phyloP scores from a whole-genome alignment of 1,284 basidiomycete genomes.

The Afroboletus lepidellus region DNA sequence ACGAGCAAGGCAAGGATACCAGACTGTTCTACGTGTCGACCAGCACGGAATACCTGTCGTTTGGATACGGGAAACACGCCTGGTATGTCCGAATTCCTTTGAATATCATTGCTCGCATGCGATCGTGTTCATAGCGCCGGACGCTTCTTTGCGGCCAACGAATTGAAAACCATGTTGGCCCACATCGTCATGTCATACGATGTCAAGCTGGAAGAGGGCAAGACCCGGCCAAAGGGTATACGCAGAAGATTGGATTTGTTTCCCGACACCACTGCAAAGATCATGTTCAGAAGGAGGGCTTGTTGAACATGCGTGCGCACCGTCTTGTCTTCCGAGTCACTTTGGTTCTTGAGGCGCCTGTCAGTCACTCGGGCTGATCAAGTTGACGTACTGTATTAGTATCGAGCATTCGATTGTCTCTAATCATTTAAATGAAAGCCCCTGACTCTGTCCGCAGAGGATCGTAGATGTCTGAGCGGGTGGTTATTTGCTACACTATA shows the following conservation, averaged over 20 bases:
- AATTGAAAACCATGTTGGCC: constrained; percentile 33
- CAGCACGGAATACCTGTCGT: constrained; percentile 4
- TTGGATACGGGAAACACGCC: constrained; percentile 6
- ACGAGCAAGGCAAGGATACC: constrained; percentile 7
- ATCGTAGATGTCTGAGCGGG: no score
- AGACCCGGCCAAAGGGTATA: constrained; percentile 23
- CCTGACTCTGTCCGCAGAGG: no score
- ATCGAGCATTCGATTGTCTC: no score
- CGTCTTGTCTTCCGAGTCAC: no score
- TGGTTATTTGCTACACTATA: constrained; percentile 8
- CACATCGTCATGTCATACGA: constrained; percentile 32
- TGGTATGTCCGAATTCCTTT: no score
- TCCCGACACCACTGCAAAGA: constrained; percentile 2
- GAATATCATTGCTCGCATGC: no score
- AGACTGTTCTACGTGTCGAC: constrained; percentile 22
- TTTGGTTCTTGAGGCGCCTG: no score
- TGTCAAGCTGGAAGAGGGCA: constrained; percentile 25
- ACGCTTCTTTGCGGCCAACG: constrained; percentile 16
- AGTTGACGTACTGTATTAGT: no score
- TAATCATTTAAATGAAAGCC: no score
- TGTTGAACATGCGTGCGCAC: no score
- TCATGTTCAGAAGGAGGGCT: constrained; percentile 19
- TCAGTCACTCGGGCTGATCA: no score
- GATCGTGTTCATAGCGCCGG: constrained; percentile 8
- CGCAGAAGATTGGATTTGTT: neutral